Conservation (phyloP, 768 basidiomycete species). For the Calvatia gigantea region DNA sequence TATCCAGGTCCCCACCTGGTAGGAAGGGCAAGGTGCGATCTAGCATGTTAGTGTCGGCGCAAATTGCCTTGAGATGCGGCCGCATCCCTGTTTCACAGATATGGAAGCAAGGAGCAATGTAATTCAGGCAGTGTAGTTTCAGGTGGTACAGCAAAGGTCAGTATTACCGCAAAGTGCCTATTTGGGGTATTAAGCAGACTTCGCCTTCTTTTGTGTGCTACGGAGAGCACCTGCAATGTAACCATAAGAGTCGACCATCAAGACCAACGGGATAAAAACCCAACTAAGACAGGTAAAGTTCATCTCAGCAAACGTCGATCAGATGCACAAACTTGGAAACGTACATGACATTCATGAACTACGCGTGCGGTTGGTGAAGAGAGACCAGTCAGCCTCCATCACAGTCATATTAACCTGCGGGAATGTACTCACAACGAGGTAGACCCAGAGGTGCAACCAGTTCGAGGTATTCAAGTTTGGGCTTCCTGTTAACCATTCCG, state of each 20-base stretch:
- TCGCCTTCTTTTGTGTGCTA: constrained; percentile 24
- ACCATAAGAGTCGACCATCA: constrained; percentile 77
- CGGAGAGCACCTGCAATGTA: constrained; percentile 66
- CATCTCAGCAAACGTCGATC: not conserved
- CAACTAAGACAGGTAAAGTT: constrained; percentile 54
- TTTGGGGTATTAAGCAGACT: constrained; percentile 1
- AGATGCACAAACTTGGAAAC: constrained; percentile 19
- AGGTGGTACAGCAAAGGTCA: not conserved
- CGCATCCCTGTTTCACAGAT: not conserved
- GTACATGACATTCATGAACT: constrained; percentile 84
- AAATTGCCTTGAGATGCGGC: not conserved
- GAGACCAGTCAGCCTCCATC: not conserved
- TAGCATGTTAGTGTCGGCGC: no score
- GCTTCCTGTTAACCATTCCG: constrained; percentile 79
- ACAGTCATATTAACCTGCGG: not conserved
- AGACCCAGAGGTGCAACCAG: constrained; percentile 72
- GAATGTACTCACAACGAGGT: constrained; percentile 61
- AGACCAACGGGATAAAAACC: constrained; percentile 72
- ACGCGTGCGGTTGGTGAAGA: not conserved
- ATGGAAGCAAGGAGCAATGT: not conserved
- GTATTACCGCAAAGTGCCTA: not conserved
- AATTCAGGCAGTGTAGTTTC: not conserved
- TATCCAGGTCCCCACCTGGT: no score
- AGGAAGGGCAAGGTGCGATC: no score
- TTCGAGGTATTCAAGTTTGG: constrained; percentile 71